Evolutionary conservation across 768 basidiomycete species (phyloP), one percentile per base, ranked within the genome.

Genomic region (Cystofilobasidium macerans): DNA sequence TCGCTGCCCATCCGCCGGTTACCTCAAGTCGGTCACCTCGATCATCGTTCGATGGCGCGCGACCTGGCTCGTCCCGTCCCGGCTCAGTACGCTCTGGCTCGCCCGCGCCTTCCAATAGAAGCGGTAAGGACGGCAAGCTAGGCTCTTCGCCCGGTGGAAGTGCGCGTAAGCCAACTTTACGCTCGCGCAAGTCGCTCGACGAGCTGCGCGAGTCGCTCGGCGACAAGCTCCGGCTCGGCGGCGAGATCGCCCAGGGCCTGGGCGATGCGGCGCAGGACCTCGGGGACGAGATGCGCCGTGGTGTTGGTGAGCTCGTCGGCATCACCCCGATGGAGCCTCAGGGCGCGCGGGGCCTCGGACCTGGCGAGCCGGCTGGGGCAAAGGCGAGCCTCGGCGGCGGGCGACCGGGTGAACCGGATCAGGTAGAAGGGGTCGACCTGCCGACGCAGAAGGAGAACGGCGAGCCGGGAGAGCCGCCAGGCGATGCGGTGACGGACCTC

Each of bases 401-500:
- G 45, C n/a, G 22, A 7, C 9, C 3, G 9, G 45, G 13, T 5
- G 5, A 9, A 20, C 42, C 18, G 22, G 45, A 47, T n/a, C 45
- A 47, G 22, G 24, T 63, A 16, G 62, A 63, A 28, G 62, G 62
- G 9, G 62, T 63, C 7, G 62, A 63, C 11, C 26, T 42, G 51
- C 62, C 62, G 24, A 56, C 35, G 12, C n/a, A 30, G 62, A 30
- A 28, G 13, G 64, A 47, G 33, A 33, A 65, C 26, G 64, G 64
- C 32, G 64, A 59, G 26, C 40, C 64, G 0, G 64, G 64, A 20
- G 64, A 65, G 26, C 64, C 64, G 18, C 56, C 64, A 5, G 45
- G 56, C 13, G 32, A 48, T 13, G 45, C 48, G 11, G 64, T 65
- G 4, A 79, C 78, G 4, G 78, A 79, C 69, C 71, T 79, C 28